Evolutionary conservation across 371 early-diverging fungal genomes (phyloP), one percentile per base, ranked within the genome.

Genomic region (Circinella minor): DNA sequence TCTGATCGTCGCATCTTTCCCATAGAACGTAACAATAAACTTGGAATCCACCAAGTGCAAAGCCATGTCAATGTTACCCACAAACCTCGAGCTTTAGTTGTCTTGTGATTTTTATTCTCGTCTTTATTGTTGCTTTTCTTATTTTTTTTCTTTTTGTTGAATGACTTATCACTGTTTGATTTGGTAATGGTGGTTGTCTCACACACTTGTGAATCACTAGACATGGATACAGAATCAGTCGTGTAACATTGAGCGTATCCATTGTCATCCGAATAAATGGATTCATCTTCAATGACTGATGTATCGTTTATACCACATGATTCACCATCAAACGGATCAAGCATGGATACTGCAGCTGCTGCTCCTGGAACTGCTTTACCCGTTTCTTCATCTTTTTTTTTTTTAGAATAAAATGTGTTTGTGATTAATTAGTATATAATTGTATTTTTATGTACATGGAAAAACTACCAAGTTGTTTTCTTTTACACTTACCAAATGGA

Each of bases 21-120:
- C 36, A 80, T 62, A 17, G 70, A 43, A 4, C 66, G 47, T 37
- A 94, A 73, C 43, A 84, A 76, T 10, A 72, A 80, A 48, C 85
- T 76, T 4, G 94, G 94, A 14, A 94, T 85, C 91, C 93, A 94
- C 90, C 91, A 94, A 3, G 97, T 97, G 13, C 89, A 73, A 4
- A 79, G 65, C 92, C 92, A 94, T 0, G 93, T 93, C 70, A 89
- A 72, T 27, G 79, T 76, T 10, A 95, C 81, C 97, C 97, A 97
- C 60, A 86, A 78, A 14, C 72, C 73, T 54, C 92, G 83, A 8
- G 86, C 84, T 34, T 61, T 78, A 43, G 76, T 68, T 7, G 84
- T 82, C 43, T 63, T 79, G 62, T 15, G 72, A 61, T 63, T 66
- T 54, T 43, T 34, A 20, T 70, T 39, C 36, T 55, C 55, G 18